Evolutionary conservation across 2,329 filamentous ascomycete species (phyloP), one percentile per base, ranked within the genome.

Genomic region (Hortaea sp.): DNA sequence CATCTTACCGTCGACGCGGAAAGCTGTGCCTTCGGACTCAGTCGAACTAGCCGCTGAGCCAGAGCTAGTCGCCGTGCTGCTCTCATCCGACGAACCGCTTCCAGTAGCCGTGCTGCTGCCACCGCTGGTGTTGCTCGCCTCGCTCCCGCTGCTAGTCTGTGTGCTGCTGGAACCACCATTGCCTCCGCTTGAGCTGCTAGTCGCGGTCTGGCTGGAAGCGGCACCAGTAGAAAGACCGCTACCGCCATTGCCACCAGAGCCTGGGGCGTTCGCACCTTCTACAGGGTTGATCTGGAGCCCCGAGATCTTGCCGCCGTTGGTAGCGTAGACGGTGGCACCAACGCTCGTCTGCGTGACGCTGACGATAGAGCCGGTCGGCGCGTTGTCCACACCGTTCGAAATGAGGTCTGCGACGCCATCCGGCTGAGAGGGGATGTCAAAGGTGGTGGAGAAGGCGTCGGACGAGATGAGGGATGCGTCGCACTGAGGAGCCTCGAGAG

Each of bases 371-470:
- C 72, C 73, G 4, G 62, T 63, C 35, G 81, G 79, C 46, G 80
- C 76, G 52, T 77, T 77, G 42, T 66, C 69, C 49, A 94, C 77
- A 51, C 90, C 89, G 42, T 84, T 79, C 54, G 85, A 73, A 62
- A 95, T 90, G 59, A 95, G 73, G 40, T 77, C 73, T 50, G 81
- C 72, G 35, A 81, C 82, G 53, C 81, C 84, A 4, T 76, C 71
- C 9, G 88, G 88, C 5, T 79, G 72, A 3, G 60, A 68, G 41
- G 84, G 89, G 47, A 95, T 71, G 40, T 81, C 82, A 70, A 94
- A 97, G 73, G 87, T 84, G 64, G 70, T 81, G 66, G 76, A 77
- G 73, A 95, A 94, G 51, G 74, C 76, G 49, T 75, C 68, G 53
- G 72, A 71, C 49, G 71, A 75, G 68, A 95, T 89, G 45, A 94